Percentiles rank a stretch among this genome's conserved stretches.
phyloP scores from a whole-genome alignment of 176 grass and related monocot genomes.

The Aegilops longissima region DNA sequence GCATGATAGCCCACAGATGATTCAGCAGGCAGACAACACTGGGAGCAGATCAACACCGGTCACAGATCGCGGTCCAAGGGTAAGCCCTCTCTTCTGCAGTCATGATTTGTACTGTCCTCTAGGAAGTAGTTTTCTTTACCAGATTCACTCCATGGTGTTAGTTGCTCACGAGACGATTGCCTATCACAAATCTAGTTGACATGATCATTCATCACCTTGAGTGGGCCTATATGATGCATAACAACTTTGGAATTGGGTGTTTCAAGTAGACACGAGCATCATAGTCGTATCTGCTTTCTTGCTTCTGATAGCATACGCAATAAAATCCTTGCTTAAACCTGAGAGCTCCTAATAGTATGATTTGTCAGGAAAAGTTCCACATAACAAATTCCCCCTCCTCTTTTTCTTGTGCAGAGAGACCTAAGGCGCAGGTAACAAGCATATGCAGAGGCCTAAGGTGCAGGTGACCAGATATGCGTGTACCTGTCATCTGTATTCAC shows the following conservation, averaged over 20 bases:
- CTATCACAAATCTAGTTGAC: background rate
- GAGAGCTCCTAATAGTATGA: background rate
- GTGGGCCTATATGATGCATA: background rate
- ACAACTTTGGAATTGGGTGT: background rate
- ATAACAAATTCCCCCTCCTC: background rate
- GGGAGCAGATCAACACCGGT: slow-evolving; percentile 45
- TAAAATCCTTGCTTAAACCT: too few relatives aligned
- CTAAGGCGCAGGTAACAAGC: slow-evolving; percentile 41
- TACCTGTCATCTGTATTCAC: background rate
- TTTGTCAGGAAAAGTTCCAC: background rate
- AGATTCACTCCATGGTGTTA: background rate
- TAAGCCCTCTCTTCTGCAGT: slow-evolving; percentile 39
- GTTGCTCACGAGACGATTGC: background rate
- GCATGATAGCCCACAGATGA: slow-evolving; percentile 90
- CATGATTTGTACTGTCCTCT: background rate
- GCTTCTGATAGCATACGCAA: background rate
- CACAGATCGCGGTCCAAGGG: slow-evolving; percentile 62
- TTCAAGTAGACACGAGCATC: background rate
- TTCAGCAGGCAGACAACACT: slow-evolving; percentile 60
- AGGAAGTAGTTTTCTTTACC: background rate
- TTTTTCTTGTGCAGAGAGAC: slow-evolving; percentile 60
- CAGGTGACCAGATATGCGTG: background rate
- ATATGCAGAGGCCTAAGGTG: slow-evolving; percentile 53
- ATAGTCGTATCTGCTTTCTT: background rate
- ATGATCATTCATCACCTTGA: background rate